phyloP scores from a whole-genome alignment of 148 eudicot genomes.

The Limonium bicolor region DNA sequence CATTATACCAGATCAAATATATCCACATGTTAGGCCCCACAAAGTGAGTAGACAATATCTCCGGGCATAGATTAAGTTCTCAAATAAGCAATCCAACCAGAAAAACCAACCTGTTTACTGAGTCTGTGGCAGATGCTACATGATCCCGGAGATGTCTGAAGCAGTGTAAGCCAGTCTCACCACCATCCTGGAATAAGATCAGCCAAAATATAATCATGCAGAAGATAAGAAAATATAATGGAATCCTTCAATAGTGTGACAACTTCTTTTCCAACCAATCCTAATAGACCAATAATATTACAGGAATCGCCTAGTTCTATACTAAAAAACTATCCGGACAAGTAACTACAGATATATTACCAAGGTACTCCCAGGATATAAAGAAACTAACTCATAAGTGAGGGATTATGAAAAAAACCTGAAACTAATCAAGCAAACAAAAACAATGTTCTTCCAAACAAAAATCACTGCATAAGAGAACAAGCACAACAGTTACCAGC shows the following conservation, averaged over 20 bases:
- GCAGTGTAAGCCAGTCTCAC: slow-evolving; percentile 92
- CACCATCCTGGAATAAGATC: slow-evolving; percentile 45
- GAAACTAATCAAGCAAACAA: neutral
- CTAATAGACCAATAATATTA: too few relatives aligned
- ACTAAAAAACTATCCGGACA: too few relatives aligned
- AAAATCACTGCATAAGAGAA: neutral
- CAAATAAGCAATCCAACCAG: too few relatives aligned
- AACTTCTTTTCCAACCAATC: neutral
- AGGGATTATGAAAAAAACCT: neutral
- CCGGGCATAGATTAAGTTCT: too few relatives aligned
- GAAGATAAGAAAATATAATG: neutral
- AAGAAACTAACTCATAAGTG: too few relatives aligned
- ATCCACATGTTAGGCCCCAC: too few relatives aligned
- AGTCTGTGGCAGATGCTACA: slow-evolving; percentile 58
- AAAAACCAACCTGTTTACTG: slow-evolving; percentile 75
- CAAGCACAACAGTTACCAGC: slow-evolving; percentile 49
- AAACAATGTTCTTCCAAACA: neutral
- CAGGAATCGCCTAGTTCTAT: too few relatives aligned
- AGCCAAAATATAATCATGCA: neutral
- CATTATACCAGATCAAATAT: too few relatives aligned
- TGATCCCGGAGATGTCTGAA: slow-evolving; percentile 93
- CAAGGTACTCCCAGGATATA: too few relatives aligned
- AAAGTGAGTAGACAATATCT: too few relatives aligned
- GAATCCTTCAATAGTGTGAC: neutral
- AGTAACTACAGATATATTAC: too few relatives aligned